Evolutionary conservation across 306 rosid species (phyloP).

Genomic region (Pueraria montana): DNA sequence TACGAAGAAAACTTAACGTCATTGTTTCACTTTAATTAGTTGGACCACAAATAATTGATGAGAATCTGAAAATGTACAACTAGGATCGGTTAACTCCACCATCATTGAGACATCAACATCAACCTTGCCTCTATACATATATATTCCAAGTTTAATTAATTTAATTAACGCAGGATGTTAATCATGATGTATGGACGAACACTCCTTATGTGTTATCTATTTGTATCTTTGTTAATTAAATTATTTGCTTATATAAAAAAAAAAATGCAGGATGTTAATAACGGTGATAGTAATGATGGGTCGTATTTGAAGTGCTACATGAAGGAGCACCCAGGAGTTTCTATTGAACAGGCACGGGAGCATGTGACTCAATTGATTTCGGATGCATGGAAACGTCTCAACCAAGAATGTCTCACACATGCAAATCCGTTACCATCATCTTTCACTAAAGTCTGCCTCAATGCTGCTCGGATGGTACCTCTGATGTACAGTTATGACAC

Average conservation of each 20-base stretch:
- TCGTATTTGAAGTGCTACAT: constrained; percentile 61
- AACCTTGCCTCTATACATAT: neutral
- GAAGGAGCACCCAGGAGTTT: constrained; percentile 51
- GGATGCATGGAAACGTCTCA: constrained; percentile 61
- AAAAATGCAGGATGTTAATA: constrained; percentile 47
- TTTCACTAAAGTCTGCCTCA: constrained; percentile 52
- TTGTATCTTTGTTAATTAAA: neutral
- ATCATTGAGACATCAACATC: neutral
- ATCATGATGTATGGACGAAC: neutral
- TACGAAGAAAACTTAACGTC: neutral
- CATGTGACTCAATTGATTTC: constrained; percentile 47
- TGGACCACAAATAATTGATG: no score
- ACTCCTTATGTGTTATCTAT: no score
- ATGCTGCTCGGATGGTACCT: constrained; percentile 50
- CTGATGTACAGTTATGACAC: constrained; percentile 46
- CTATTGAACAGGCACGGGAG: constrained; percentile 41
- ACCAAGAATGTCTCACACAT: constrained; percentile 49
- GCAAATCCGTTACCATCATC: constrained; percentile 54
- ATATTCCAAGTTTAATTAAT: neutral
- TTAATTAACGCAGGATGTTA: constrained; percentile 38
- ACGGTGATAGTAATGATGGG: constrained; percentile 61
- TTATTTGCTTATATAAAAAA: neutral
- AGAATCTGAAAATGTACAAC: no score
- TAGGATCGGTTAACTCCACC: neutral
- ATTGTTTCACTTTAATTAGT: neutral